These are phyloP conservation scores for Xylaria sp. DNA, from an alignment of 2,329 filamentous ascomycete genomes.

Conservation along the genomic window DNA sequence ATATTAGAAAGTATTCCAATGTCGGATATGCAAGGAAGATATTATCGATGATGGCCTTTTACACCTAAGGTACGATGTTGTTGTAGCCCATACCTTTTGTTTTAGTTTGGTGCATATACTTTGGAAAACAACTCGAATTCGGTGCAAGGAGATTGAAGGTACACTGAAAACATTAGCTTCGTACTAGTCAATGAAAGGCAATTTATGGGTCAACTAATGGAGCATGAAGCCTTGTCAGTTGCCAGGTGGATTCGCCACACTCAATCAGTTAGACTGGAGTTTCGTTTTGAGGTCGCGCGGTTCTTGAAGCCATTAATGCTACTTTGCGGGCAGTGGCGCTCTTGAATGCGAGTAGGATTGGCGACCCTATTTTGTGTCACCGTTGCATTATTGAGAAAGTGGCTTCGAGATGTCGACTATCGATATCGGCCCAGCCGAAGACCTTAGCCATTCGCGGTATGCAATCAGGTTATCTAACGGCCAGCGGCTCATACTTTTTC, in stretches of 20 bases:
- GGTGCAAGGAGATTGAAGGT: too few relatives aligned
- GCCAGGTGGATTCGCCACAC: background rate
- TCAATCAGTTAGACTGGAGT: background rate
- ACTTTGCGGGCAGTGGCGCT: background rate
- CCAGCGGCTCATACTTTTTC: constrained; percentile 58
- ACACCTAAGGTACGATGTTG: too few relatives aligned
- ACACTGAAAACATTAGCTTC: too few relatives aligned
- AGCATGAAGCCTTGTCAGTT: background rate
- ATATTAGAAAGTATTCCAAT: too few relatives aligned
- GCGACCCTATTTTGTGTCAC: background rate
- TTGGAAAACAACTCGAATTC: too few relatives aligned
- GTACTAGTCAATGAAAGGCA: too few relatives aligned
- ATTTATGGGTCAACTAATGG: background rate
- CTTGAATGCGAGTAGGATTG: background rate
- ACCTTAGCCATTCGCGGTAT: constrained; percentile 54
- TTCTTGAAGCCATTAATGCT: background rate
- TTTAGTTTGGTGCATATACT: too few relatives aligned
- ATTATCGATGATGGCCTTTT: too few relatives aligned
- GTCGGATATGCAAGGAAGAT: too few relatives aligned
- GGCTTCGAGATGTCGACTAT: constrained; percentile 45
- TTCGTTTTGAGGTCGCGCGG: background rate
- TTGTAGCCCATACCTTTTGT: too few relatives aligned
- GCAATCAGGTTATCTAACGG: constrained; percentile 55
- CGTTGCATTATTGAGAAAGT: background rate
- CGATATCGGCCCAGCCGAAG: constrained; percentile 46